These are phyloP conservation scores for Parascedosporium putredinis DNA, from an alignment of 2,329 filamentous ascomycete species.

Conservation along the genomic window DNA sequence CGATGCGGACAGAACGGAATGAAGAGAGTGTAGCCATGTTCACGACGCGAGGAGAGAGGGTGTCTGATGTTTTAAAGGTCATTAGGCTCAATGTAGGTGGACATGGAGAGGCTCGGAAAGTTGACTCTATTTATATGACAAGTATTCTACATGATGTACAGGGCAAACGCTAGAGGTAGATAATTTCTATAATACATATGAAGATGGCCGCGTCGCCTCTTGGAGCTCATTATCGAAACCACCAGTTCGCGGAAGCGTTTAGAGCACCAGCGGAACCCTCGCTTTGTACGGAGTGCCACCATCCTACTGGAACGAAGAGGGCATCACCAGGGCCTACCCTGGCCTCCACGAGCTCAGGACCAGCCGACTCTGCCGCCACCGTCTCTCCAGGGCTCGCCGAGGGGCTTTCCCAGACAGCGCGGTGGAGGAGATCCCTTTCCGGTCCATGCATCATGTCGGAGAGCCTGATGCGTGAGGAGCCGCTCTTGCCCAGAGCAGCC, in stretches of 20 bases:
- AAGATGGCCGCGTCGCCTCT: background rate
- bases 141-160: too few relatives aligned
- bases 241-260: constrained; percentile 35
- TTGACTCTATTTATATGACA: too few relatives aligned
- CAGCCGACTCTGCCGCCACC: constrained; percentile 14
- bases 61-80: too few relatives aligned
- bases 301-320: constrained; percentile 31
- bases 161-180: too few relatives aligned
- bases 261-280: constrained; percentile 21
- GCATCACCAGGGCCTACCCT: constrained; percentile 42
- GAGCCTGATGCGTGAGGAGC: constrained; percentile 50
- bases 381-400: background rate
- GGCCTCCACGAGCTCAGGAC: constrained; percentile 36
- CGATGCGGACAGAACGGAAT: too few relatives aligned
- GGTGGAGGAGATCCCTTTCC: constrained; percentile 57
- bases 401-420: constrained; percentile 56
- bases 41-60: too few relatives aligned
- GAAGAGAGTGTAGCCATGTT: too few relatives aligned
- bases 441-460: constrained; percentile 84
- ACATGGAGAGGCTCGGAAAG: too few relatives aligned
- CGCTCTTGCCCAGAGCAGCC: constrained; percentile 23
- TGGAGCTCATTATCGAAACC: constrained; percentile 25
- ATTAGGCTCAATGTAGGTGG: too few relatives aligned
- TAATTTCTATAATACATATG: background rate
- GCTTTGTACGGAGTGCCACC: constrained; percentile 37